Evolutionary conservation across 2,329 filamentous ascomycete species (phyloP), one percentile per base, ranked within the genome.

Genomic region (Byssothecium circinans): DNA sequence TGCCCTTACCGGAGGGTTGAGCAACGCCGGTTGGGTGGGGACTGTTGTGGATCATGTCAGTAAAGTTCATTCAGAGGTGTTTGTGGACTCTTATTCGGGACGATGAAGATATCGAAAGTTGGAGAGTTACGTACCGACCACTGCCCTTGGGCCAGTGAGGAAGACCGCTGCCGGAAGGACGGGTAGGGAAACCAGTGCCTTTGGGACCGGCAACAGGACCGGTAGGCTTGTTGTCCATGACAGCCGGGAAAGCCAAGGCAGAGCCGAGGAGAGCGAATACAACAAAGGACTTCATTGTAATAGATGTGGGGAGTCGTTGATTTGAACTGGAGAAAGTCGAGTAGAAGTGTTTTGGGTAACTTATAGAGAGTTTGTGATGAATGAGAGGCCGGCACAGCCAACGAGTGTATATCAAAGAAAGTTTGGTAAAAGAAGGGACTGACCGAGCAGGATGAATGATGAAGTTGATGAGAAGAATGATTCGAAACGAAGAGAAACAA

Each of bases 201-300:
- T n/a, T 25, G 19, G 36, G 36, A 39, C 14, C 12, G 25, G 20
- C 36, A 25, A 22, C 41, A 25, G 19, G n/a, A 17, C n/a, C 40
- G 22, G 18, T 22, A 11, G 33, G 30, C 11, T 22, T 32, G 37
- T 8, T 22, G 32, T 22, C 11, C n/a, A 12, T 15, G 22, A 25
- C 18, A 30, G 32, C 22, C 8, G 27, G 27, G 45, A 40, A 46
- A 40, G 62, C 60, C 4, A 55, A 29, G 23, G 61, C 42, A n/a
- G 56, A 52, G 46, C 62, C 50, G 34, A 56, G 49, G 35, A 65
- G 55, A 33, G 60, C 52, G 34, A 65, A 50, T 11, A 63, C 38
- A 25, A 65, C 41, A 33, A 51, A 30, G 25, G 56, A 56, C 48
- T 51, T 60, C 61, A 65, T 65, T n/a, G 46, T 54, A 50, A 40